Evolutionary conservation across 2,329 filamentous ascomycete genomes (phyloP).

Genomic region (Neofusicoccum sp.): DNA sequence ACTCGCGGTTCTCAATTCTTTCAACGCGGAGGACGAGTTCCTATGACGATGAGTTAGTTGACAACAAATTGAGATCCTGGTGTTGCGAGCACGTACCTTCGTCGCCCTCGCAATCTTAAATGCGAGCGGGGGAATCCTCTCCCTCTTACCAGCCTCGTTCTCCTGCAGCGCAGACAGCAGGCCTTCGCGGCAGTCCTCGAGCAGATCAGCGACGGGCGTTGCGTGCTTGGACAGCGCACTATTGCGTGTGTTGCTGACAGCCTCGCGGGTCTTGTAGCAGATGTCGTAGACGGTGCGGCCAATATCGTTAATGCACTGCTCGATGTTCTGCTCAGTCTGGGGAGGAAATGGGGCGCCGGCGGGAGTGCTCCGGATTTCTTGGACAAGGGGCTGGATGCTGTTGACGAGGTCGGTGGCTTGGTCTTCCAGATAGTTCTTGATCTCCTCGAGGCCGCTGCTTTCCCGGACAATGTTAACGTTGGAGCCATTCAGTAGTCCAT

Average conservation of each 20-base stretch:
- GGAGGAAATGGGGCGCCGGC: constrained; percentile 23
- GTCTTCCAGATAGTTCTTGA: constrained; percentile 77
- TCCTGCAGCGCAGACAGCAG: constrained; percentile 61
- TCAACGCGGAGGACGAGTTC: constrained; percentile 43
- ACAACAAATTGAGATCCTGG: neutral
- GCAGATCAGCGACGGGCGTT: constrained; percentile 52
- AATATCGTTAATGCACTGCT: constrained; percentile 68
- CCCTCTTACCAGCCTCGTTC: constrained; percentile 60
- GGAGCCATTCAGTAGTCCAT: constrained; percentile 22
- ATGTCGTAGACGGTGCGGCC: constrained; percentile 69
- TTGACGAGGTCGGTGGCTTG: constrained; percentile 77
- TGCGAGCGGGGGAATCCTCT: constrained; percentile 73
- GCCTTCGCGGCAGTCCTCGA: constrained; percentile 64
- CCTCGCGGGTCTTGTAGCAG: constrained; percentile 60
- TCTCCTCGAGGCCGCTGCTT: constrained; percentile 50
- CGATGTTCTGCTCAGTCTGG: constrained; percentile 48
- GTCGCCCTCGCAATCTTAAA: constrained; percentile 82
- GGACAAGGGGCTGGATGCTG: constrained; percentile 77
- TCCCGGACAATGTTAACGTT: constrained; percentile 25
- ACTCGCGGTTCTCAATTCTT: constrained; percentile 39
- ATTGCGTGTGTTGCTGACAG: constrained; percentile 48
- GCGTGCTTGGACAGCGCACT: constrained; percentile 52
- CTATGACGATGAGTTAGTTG: constrained; percentile 22
- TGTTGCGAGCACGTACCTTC: constrained; percentile 52
- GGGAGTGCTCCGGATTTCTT: constrained; percentile 56